Conservation (phyloP, 495 filamentous ascomycete species). For the Trichoderma gamsii region DNA sequence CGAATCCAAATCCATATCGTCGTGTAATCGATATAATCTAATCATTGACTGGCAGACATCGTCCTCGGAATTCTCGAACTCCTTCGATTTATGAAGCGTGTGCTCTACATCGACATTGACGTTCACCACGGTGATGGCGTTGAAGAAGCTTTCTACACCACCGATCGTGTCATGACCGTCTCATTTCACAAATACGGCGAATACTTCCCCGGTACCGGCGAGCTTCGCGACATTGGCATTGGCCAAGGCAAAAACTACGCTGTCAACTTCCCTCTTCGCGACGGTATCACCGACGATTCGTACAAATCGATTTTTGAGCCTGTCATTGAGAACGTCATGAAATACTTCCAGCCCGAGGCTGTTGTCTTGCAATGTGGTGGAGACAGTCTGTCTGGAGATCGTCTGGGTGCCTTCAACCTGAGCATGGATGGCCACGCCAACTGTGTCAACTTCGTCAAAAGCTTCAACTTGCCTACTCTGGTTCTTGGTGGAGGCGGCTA, state of each 20-base stretch:
- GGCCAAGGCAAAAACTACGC: slow-evolving; percentile 89
- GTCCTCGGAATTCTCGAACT: slow-evolving; percentile 91
- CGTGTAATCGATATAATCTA: background rate
- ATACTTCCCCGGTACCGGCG: slow-evolving; percentile 96
- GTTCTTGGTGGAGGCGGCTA: slow-evolving; percentile 95
- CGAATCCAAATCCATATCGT: background rate
- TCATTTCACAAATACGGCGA: slow-evolving; percentile 99
- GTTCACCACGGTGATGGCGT: slow-evolving; percentile 98
- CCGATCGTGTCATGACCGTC: slow-evolving; percentile 90
- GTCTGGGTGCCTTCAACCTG: slow-evolving; percentile 94
- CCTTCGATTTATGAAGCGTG: slow-evolving; percentile 77
- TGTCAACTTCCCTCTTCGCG: slow-evolving; percentile 92
- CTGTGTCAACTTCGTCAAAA: slow-evolving; percentile 92
- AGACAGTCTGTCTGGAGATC: slow-evolving; percentile 89
- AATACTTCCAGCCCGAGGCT: slow-evolving; percentile 89
- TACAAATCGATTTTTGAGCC: slow-evolving; percentile 97
- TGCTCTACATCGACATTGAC: slow-evolving; percentile 97
- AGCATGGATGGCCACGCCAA: slow-evolving; percentile 98
- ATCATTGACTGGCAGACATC: slow-evolving; percentile 58
- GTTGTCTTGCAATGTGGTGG: slow-evolving; percentile 96
- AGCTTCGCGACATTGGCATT: slow-evolving; percentile 91
- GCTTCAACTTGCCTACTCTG: slow-evolving; percentile 82
- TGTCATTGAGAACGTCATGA: slow-evolving; percentile 87
- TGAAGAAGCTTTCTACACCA: slow-evolving; percentile 94
- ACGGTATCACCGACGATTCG: slow-evolving; percentile 86